Base-by-base conservation (phyloP, 352 stramenopile genomes). In the Globisporangium canariense region DNA sequence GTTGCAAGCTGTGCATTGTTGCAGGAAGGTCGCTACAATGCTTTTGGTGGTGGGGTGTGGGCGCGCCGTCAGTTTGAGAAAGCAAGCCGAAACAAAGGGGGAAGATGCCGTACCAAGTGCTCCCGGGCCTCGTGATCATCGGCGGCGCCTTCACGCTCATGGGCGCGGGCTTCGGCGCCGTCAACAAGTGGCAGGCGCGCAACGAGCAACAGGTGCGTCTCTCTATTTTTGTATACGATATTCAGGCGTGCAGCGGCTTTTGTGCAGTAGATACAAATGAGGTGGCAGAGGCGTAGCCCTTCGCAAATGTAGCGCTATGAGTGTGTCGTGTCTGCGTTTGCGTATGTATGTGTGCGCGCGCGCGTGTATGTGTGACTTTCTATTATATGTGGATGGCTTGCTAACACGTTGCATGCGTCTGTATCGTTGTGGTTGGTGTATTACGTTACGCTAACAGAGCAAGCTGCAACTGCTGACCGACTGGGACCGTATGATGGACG, bases 61-160 rank as follows among this genome's bases (percentile, higher is more conserved):
- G 14, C 30, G 28, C 20, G 43, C 57, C 18, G 60, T 43, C 46
- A 43, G 57, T 41, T 67, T 40, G 41, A 51, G 30, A 58, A 45
- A 58, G 41, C 46, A 47, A 51, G 11, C 34, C 49, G 36, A 41
- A 60, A 45, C 7, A 46, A 46, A 32, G 38, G 51, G 60, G 7
- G n/a, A 83, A 67, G 18, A 94, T 94, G 86, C 86, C 86, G 79
- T 94, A 92, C 80, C 86, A 94, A 84, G 77, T 93, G 63, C 65
- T 94, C 62, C 83, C 86, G 11, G 86, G 80, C 55, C 79, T 94
- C 66, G 79, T 79, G 68, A 77, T 94, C 58, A 93, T 94, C 70
- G 76, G 73, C 57, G 59, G 75, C 60, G 80, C 82, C 55, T 93
- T 93, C 76, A 91, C 86, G 71, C 66, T 90, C 70, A 89, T 91